Percentiles rank a stretch among this genome's conserved stretches.
Evolutionary conservation across 768 basidiomycete genomes (phyloP).

Genomic region (Suillus subaureus): DNA sequence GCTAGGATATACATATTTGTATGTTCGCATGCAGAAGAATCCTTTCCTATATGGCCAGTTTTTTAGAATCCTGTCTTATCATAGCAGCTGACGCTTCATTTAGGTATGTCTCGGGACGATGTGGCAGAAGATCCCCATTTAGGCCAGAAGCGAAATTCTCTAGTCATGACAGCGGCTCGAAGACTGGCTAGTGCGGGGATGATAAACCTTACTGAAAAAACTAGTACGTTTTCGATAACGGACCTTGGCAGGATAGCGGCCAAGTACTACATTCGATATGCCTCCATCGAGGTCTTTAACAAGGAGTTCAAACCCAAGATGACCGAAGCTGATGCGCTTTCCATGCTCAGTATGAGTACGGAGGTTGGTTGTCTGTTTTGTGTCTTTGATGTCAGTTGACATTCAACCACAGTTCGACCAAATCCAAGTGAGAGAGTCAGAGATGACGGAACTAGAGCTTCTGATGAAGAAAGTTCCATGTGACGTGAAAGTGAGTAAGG

Average conservation of each 20-base stretch:
- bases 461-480: slow-evolving; percentile 76
- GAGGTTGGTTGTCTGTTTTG: slow-evolving; percentile 56
- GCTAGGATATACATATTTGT: slow-evolving; percentile 97
- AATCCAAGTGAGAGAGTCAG: slow-evolving; percentile 90
- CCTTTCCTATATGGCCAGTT: slow-evolving; percentile 79
- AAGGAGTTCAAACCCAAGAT: slow-evolving; percentile 74
- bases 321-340: slow-evolving; percentile 91
- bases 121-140: slow-evolving; percentile 73
- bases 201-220: slow-evolving; percentile 71
- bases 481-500: slow-evolving; percentile 65
- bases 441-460: slow-evolving; percentile 77
- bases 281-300: slow-evolving; percentile 88
- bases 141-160: slow-evolving; percentile 63
- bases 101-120: slow-evolving; percentile 76
- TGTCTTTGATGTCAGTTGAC: background rate
- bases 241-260: slow-evolving; percentile 96
- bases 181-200: slow-evolving; percentile 73
- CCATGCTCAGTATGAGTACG: slow-evolving; percentile 85
- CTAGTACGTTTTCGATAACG: slow-evolving; percentile 68
- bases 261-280: slow-evolving; percentile 90
- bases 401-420: slow-evolving; percentile 75
- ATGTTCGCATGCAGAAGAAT: slow-evolving; percentile 92
- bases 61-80: background rate
- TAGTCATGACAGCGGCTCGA: slow-evolving; percentile 67
- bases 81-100: slow-evolving; percentile 12